Percentiles rank a stretch among this genome's conserved stretches.
These are phyloP conservation scores for Mycogone perniciosa DNA, from an alignment of 2,329 filamentous ascomycete genomes.

Conservation along the genomic window DNA sequence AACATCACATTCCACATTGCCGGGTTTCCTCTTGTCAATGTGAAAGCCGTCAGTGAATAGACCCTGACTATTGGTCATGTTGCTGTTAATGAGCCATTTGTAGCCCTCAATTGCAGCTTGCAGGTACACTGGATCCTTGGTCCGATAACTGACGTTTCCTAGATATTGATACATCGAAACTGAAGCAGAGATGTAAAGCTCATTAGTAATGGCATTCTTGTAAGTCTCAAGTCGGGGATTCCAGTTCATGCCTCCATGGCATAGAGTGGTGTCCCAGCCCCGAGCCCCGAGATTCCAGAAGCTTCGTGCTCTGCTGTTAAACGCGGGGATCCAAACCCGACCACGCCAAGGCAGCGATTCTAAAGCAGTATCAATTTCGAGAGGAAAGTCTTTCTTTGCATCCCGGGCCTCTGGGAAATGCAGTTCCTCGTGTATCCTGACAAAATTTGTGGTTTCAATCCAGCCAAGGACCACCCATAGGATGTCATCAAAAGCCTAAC, in stretches of 20 bases:
- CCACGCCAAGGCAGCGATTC: constrained; percentile 63
- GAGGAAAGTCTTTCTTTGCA: constrained; percentile 8
- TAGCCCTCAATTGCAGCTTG: constrained; percentile 72
- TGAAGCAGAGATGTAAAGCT: constrained; percentile 79
- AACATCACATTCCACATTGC: constrained; percentile 68
- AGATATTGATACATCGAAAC: constrained; percentile 87
- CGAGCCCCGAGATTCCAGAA: constrained; percentile 77
- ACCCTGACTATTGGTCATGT: constrained; percentile 72
- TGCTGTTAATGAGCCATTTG: constrained; percentile 68
- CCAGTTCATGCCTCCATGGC: constrained; percentile 87
- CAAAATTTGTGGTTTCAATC: constrained; percentile 75
- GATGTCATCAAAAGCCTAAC: constrained; percentile 83
- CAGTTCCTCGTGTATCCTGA: constrained; percentile 58
- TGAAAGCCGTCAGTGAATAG: constrained; percentile 88
- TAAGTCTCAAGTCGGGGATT: constrained; percentile 74
- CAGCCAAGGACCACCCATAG: constrained; percentile 92
- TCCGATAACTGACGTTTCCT: constrained; percentile 11
- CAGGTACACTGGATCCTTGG: constrained; percentile 58
- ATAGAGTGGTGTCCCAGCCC: constrained; percentile 78
- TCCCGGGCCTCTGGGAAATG: constrained; percentile 43
- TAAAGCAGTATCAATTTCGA: constrained; percentile 28
- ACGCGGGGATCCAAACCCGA: constrained; percentile 64
- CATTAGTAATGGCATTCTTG: constrained; percentile 95
- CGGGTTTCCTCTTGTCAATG: constrained; percentile 55
- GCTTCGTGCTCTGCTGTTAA: constrained; percentile 73